A percentile compares a stretch with the other conserved stretches of the same genome.
These are phyloP conservation scores for Claviceps sp. DNA, from an alignment of 2,329 filamentous ascomycete genomes.

Conservation along the genomic window DNA sequence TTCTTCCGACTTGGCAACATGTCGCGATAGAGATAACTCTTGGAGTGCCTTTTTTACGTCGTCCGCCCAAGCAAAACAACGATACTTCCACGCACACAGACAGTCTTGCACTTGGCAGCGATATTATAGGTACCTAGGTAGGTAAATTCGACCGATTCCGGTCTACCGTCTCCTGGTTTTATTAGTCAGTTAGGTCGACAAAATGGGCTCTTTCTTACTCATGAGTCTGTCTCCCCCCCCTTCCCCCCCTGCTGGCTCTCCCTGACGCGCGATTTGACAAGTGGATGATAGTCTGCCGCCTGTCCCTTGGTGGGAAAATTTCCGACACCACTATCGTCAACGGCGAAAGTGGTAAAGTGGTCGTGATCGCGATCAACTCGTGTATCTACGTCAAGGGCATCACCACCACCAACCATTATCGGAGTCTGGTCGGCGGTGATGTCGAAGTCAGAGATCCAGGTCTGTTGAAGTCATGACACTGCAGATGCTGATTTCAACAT, in stretches of 20 bases:
- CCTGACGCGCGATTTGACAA: neutral
- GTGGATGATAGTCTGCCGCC: neutral
- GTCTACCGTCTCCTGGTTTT: neutral
- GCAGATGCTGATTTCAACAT: too few relatives aligned
- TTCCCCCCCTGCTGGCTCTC: neutral
- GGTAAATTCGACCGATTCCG: neutral
- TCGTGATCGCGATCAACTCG: too few relatives aligned
- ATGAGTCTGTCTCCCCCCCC: neutral
- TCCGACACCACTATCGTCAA: too few relatives aligned
- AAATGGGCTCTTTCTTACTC: neutral
- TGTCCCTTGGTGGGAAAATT: neutral
- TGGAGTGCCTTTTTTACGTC: too few relatives aligned
- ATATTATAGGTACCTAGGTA: neutral
- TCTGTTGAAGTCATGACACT: too few relatives aligned
- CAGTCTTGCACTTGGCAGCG: neutral
- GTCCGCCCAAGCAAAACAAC: neutral
- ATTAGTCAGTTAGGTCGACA: neutral
- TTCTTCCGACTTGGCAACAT: too few relatives aligned
- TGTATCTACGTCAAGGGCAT: too few relatives aligned
- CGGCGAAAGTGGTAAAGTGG: too few relatives aligned
- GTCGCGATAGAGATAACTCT: too few relatives aligned
- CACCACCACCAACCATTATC: too few relatives aligned
- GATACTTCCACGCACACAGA: neutral
- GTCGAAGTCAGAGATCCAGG: too few relatives aligned
- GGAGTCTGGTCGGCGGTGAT: too few relatives aligned